Evolutionary conservation across 2,329 filamentous ascomycete species (phyloP).

Genomic region (Drechslerella dactyloides): DNA sequence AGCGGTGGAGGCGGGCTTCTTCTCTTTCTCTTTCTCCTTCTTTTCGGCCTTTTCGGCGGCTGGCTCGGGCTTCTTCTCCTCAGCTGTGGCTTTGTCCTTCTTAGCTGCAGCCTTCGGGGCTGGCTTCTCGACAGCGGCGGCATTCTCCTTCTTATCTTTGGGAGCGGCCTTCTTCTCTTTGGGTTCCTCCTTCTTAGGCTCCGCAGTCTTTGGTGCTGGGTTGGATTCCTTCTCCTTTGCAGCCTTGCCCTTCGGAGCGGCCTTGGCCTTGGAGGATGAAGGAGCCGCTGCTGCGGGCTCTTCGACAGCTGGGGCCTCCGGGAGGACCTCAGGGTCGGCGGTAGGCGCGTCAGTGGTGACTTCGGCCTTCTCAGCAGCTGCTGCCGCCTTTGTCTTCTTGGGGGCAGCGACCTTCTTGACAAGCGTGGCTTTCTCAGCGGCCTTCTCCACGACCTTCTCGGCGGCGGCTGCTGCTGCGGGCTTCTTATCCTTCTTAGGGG

Average conservation of each 20-base stretch:
- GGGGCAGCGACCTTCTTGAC: slow-evolving; percentile 34
- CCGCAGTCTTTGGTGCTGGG: not conserved
- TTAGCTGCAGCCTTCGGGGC: slow-evolving; percentile 25
- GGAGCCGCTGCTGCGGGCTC: slow-evolving; percentile 4
- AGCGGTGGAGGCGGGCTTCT: slow-evolving; percentile 45
- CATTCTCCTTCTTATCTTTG: slow-evolving; percentile 55
- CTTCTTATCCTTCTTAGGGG: slow-evolving; percentile 52
- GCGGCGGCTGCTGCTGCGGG: slow-evolving; percentile 39
- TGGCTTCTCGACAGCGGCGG: slow-evolving; percentile 17
- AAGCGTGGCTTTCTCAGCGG: slow-evolving; percentile 1
- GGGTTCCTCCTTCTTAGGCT: slow-evolving; percentile 56
- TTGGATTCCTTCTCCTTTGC: slow-evolving; percentile 16
- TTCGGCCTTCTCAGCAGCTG: slow-evolving; percentile 41
- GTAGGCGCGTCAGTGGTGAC: slow-evolving; percentile 42
- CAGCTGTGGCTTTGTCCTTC: slow-evolving; percentile 20
- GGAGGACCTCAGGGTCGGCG: slow-evolving; percentile 42
- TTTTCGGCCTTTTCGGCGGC: slow-evolving; percentile 62
- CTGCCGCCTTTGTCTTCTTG: slow-evolving; percentile 38
- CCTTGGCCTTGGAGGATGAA: slow-evolving; percentile 39
- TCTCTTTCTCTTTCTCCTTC: slow-evolving; percentile 53
- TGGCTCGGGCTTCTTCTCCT: slow-evolving; percentile 44
- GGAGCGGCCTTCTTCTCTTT: slow-evolving; percentile 56
- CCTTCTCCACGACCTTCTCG: slow-evolving; percentile 45
- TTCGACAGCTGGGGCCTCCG: slow-evolving; percentile 35
- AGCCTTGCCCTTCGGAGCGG: slow-evolving; percentile 16